Evolutionary conservation across 129 eudicot species (phyloP), one percentile per base, ranked within the genome.

Genomic region (Heracleum sosnowskyi): DNA sequence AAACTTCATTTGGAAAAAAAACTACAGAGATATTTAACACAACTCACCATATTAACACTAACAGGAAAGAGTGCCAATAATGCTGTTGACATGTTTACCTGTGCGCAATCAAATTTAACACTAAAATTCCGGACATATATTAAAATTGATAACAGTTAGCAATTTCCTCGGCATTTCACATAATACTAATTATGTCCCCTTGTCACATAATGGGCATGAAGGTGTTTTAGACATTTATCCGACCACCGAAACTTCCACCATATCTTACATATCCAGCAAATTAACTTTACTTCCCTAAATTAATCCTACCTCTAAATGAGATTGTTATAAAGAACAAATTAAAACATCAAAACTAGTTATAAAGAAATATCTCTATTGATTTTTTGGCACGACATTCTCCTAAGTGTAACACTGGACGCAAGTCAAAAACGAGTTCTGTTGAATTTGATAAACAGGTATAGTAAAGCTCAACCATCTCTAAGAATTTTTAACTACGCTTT

Each of bases 11-110:
- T 9, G 31, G 2, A 4, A 49, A 17, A 18, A 7, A 49, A 49
- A n/a, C 53, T 46, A 46, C 16, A 49, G 3, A 49, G 57, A 24
- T 49, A 17, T n/a, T 37, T 22, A 22, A 68, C 36, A 55, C 4
- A 42, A 83, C 91, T 88, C 73, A 85, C 91, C 29, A 84, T 81
- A 70, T 79, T 87, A 63, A 88, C 80, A 74, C 84, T 85, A 69
- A 88, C 91, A 16, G 91, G 89, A 28, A 69, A 64, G 17, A 64
- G 34, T 6, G 39, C 73, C 73, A 68, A 64, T 0, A n/a, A 62
- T 17, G 69, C 36, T 63, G 70, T 12, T 28, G 70, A 7, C 70
- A 63, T 24, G 70, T 63, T 26, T 7, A n/a, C 34, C 8, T 15
- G 8, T 13, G 35, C 3, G 5, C 31, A 64, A 6, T 68, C n/a